Conservation (phyloP, 768 basidiomycete genomes). For the Naganishia randhawae region DNA sequence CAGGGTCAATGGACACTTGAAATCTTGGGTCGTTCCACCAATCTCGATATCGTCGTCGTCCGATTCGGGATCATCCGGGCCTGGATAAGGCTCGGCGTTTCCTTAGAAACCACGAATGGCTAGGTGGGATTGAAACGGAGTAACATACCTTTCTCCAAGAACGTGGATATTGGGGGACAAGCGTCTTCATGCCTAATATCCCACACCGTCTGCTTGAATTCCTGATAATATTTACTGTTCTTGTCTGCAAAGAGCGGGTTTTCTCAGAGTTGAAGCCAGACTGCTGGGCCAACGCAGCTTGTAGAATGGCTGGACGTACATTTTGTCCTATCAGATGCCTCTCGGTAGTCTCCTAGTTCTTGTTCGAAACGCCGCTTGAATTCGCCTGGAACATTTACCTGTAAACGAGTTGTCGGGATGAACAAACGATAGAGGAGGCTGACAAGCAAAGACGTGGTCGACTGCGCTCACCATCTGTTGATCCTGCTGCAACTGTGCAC, state of each 20-base stretch:
- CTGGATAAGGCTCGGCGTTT: no score
- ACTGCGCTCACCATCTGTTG: not conserved
- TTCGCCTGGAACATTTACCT: conserved; percentile 8
- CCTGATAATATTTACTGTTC: conserved; percentile 5
- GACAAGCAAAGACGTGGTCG: not conserved
- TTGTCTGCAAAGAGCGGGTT: conserved; percentile 13
- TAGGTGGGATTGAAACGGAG: no score
- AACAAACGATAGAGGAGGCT: no score
- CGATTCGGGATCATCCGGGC: conserved; percentile 60
- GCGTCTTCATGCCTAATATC: conserved; percentile 37
- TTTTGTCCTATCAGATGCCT: conserved; percentile 18
- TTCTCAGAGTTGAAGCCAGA: no score
- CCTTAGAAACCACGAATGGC: no score
- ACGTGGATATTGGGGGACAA: conserved; percentile 40
- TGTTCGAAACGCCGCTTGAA: not conserved
- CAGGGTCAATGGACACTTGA: conserved; percentile 77
- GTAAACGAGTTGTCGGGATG: not conserved
- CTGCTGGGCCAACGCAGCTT: no score
- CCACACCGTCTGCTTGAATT: conserved; percentile 25
- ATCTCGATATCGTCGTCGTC: conserved; percentile 77
- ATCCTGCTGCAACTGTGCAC: not conserved
- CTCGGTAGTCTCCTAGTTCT: conserved; percentile 16
- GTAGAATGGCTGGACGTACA: conserved; percentile 22
- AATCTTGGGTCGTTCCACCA: conserved; percentile 77
- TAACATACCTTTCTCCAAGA: conserved; percentile 35